These are phyloP conservation scores for Boletus semigastroideus DNA, from an alignment of 1,284 basidiomycete genomes.

Conservation along the genomic window DNA sequence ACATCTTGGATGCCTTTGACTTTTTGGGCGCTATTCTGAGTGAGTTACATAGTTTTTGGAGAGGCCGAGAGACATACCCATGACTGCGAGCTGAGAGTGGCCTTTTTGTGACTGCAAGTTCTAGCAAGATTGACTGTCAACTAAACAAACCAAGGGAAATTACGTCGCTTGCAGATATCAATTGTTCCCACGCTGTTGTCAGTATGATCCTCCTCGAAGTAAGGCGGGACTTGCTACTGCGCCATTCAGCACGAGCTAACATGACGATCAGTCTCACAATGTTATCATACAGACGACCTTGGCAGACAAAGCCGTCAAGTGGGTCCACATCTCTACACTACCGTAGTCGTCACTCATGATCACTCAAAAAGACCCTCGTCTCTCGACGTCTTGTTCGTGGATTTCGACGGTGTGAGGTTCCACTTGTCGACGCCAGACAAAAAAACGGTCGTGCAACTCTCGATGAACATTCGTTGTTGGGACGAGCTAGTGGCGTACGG, in stretches of 20 bases:
- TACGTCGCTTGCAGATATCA: conserved; percentile 15
- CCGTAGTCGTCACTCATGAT: conserved; percentile 10
- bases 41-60: conserved; percentile 13
- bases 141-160: conserved; percentile 27
- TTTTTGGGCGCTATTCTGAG: conserved; percentile 68
- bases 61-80: conserved; percentile 22
- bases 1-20: conserved; percentile 82
- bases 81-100: conserved; percentile 13
- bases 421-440: conserved; percentile 86
- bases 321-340: conserved; percentile 5
- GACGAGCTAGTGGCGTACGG: conserved; percentile 88
- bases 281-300: conserved; percentile 92
- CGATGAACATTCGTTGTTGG: conserved; percentile 99
- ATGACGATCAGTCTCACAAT: conserved; percentile 71
- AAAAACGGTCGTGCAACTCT: conserved; percentile 81
- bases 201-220: conserved; percentile 75
- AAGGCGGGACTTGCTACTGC: conserved; percentile 19
- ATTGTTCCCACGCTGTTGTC: conserved; percentile 32
- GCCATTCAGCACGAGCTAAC: conserved; percentile 11
- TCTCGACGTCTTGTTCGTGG: conserved; percentile 94
- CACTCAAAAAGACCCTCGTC: conserved; percentile 68
- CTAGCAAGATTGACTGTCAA: conserved; percentile 4
- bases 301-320: conserved; percentile 89
- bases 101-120: conserved; percentile 12
- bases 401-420: conserved; percentile 97